Percentiles rank a stretch among this genome's conserved stretches.
Evolutionary conservation across 768 basidiomycete species (phyloP).

Genomic region (Pulveroboletus sp.): DNA sequence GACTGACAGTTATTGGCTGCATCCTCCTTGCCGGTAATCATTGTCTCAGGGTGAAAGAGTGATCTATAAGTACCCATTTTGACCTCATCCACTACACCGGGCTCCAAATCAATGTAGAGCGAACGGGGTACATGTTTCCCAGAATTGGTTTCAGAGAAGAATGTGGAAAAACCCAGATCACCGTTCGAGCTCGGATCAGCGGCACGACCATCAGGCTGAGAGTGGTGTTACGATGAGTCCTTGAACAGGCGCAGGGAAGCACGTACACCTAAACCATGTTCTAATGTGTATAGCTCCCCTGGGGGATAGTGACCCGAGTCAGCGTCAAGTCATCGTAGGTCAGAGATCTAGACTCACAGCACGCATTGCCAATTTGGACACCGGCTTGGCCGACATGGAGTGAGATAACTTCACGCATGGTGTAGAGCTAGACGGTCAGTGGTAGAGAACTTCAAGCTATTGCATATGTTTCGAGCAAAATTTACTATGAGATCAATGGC

Average conservation of each 20-base stretch:
- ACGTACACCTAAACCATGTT: conserved; percentile 93
- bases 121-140: conserved; percentile 97
- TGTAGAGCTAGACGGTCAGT: conserved; percentile 12
- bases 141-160: conserved; percentile 93
- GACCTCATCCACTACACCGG: conserved; percentile 94
- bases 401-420: conserved; percentile 93
- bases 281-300: conserved; percentile 98
- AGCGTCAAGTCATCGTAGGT: not conserved
- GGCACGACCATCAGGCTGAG: conserved; percentile 89
- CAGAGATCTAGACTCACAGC: conserved; percentile 59
- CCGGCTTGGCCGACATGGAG: conserved; percentile 97
- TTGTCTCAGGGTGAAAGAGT: conserved; percentile 96
- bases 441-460: conserved; percentile 11
- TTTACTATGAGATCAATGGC: conserved; percentile 17
- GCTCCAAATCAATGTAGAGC: conserved; percentile 94
- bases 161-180: conserved; percentile 93
- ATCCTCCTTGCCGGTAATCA: conserved; percentile 98
- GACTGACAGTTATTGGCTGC: conserved; percentile 97
- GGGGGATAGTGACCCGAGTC: conserved; percentile 19
- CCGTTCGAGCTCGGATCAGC: conserved; percentile 47
- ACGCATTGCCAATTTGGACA: conserved; percentile 92
- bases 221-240: conserved; percentile 12
- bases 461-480: conserved; percentile 10
- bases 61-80: conserved; percentile 88
- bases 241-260: not conserved